Conservation (phyloP, 129 eudicot genomes). For the Saposhnikovia divaricata region DNA sequence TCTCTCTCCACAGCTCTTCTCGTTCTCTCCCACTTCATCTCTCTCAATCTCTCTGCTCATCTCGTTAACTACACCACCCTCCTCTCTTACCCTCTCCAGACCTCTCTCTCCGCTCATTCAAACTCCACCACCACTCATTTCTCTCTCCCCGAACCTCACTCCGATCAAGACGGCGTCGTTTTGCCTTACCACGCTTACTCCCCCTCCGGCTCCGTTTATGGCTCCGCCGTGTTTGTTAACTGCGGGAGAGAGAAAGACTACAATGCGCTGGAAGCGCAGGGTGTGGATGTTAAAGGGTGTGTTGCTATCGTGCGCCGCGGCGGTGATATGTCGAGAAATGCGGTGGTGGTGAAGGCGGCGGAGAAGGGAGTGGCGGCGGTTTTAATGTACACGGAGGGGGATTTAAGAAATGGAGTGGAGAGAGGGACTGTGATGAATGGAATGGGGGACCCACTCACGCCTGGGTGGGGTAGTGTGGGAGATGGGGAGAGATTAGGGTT, state of each 20-base stretch:
- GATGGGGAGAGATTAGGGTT: slow-evolving; percentile 44
- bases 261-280: slow-evolving; percentile 34
- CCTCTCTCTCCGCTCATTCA: slow-evolving; percentile 54
- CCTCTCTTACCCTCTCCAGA: slow-evolving; percentile 51
- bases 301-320: slow-evolving; percentile 61
- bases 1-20: slow-evolving; percentile 41
- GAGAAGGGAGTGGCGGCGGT: slow-evolving; percentile 73
- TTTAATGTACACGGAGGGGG: slow-evolving; percentile 60
- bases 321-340: slow-evolving; percentile 60
- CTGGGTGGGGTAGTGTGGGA: slow-evolving; percentile 65
- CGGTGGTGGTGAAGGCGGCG: slow-evolving; percentile 54
- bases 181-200: slow-evolving; percentile 84
- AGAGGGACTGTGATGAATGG: slow-evolving; percentile 86
- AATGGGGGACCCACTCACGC: slow-evolving; percentile 76
- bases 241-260: slow-evolving; percentile 67
- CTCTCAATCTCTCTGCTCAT: slow-evolving; percentile 41
- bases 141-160: slow-evolving; percentile 32
- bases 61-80: slow-evolving; percentile 34
- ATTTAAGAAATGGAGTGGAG: slow-evolving; percentile 52
- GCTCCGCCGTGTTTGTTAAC: slow-evolving; percentile 54
- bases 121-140: slow-evolving; percentile 23
- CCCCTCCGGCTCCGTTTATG: slow-evolving; percentile 62
- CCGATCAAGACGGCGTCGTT: slow-evolving; percentile 26
- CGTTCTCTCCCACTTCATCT: slow-evolving; percentile 44
- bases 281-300: slow-evolving; percentile 56